Base-by-base conservation (phyloP, 2,329 filamentous ascomycete genomes). In the Sarocladium strictum region DNA sequence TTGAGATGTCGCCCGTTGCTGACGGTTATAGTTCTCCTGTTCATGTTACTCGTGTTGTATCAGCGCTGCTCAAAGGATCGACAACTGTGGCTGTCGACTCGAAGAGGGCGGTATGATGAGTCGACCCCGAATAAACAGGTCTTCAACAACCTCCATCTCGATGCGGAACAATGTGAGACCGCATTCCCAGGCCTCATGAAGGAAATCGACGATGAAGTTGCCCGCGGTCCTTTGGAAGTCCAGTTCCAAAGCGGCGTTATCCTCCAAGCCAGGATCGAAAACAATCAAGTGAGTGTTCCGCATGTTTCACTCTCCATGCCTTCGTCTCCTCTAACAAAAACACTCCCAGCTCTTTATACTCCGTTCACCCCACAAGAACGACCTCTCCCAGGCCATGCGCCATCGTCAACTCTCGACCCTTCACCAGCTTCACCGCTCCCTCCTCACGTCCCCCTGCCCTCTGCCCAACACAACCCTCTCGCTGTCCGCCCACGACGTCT, bases 401-500 rank as follows among this genome's bases (percentile, higher is more conserved):
- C 53, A 75, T 66, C 76, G 78, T 57, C 74, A 76, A 51, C 70
- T 69, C 35, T 76, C 79, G n/a, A 73, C 75, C 10, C 71, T 83
- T 1, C 73, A 79, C 62, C 76, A 79, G 58, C 71, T 84, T 58
- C 67, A 81, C 62, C 73, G 76, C 56, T 78, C 79, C 4, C 63
- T 83, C 12, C 60, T 76, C 27, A 77, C 80, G 11, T 73, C 76
- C 7, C 77, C 78, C 0, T 64, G 69, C 4, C 68, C 68, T 0
- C 59, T 79, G 2, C 78, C 79, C 3, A 69, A 81, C 62, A 78
- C 77, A 24, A 67, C 77, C 59, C 75, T 84, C 61, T 69, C 76
- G 41, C 69, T 83, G 59, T 74, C 74, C 63, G 72, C 82, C 61
- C 70, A 76, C 52, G 78, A 80, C 64, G 72, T 73, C 43, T 75